Conservation (phyloP, 495 filamentous ascomycete species). For the Hypoxylon trugodes region DNA sequence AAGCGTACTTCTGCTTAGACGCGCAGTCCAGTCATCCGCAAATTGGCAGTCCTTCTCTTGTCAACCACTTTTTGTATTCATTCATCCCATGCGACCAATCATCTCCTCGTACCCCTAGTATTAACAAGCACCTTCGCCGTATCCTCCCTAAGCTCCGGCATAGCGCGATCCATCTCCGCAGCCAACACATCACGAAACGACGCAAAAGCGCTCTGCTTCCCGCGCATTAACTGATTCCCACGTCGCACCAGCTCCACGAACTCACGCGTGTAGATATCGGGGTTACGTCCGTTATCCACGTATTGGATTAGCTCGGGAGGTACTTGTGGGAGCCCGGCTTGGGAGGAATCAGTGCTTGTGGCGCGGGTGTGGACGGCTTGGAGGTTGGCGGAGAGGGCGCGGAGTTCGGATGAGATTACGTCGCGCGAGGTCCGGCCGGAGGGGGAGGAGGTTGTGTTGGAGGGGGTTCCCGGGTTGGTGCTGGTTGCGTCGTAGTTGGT, state of each 20-base stretch:
- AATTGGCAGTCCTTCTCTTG: neutral
- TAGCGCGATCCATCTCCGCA: constrained; percentile 75
- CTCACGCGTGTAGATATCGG: constrained; percentile 97
- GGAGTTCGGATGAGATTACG: constrained; percentile 54
- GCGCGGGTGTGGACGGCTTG: constrained; percentile 59
- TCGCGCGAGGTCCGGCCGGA: constrained; percentile 45
- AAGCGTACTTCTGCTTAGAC: no score
- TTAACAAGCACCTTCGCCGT: constrained; percentile 67
- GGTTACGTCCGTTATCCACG: constrained; percentile 91
- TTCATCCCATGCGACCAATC: neutral
- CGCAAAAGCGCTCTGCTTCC: constrained; percentile 82
- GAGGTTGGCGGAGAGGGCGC: constrained; percentile 44
- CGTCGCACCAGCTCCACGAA: constrained; percentile 91
- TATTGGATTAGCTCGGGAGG: constrained; percentile 94
- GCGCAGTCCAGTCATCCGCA: no score
- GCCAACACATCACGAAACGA: constrained; percentile 83
- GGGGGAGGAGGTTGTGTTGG: constrained; percentile 58
- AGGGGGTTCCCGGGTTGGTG: constrained; percentile 44
- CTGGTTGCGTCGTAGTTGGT: constrained; percentile 72
- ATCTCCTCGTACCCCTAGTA: constrained; percentile 32
- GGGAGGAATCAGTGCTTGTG: constrained; percentile 50
- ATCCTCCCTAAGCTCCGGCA: constrained; percentile 80
- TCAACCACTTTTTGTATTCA: neutral
- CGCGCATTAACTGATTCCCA: constrained; percentile 84
- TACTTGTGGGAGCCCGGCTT: constrained; percentile 57